Conservation (phyloP, 768 basidiomycete genomes). For the Gymnopilus dilepis region DNA sequence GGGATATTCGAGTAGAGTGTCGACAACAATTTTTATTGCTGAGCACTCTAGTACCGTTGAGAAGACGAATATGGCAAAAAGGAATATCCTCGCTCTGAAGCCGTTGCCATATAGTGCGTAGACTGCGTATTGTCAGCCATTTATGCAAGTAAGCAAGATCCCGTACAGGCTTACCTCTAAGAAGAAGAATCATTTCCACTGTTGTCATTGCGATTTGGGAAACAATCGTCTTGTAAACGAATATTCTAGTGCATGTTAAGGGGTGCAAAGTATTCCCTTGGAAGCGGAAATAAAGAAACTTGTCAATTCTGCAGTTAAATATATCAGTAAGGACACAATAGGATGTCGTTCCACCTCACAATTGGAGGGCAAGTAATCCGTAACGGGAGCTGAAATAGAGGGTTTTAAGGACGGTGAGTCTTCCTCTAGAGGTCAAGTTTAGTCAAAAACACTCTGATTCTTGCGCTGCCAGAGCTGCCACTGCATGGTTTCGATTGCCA, state of each 20-base stretch:
- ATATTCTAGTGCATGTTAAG: background rate
- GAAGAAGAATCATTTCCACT: constrained; percentile 1
- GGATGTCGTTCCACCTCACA: background rate
- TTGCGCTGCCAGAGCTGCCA: background rate
- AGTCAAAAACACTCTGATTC: no score
- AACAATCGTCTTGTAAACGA: constrained; percentile 1
- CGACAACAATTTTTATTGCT: background rate
- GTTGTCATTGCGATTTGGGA: background rate
- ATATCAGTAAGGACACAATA: background rate
- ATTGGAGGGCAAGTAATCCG: constrained; percentile 8
- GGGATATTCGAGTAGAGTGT: constrained; percentile 10
- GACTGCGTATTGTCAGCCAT: background rate
- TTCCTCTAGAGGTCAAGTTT: constrained; percentile 3
- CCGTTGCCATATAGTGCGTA: background rate
- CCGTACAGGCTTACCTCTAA: constrained; percentile 3
- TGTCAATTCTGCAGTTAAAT: background rate
- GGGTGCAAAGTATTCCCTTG: background rate
- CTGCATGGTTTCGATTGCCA: background rate
- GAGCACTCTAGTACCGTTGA: background rate
- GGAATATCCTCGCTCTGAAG: background rate
- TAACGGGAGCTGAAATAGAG: constrained; percentile 16
- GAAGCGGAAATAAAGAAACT: background rate
- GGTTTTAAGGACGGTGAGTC: constrained; percentile 8
- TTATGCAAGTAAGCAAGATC: no score
- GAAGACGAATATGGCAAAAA: background rate